Conservation (phyloP, 2,329 filamentous ascomycete species). For the Verticillium isaacii region DNA sequence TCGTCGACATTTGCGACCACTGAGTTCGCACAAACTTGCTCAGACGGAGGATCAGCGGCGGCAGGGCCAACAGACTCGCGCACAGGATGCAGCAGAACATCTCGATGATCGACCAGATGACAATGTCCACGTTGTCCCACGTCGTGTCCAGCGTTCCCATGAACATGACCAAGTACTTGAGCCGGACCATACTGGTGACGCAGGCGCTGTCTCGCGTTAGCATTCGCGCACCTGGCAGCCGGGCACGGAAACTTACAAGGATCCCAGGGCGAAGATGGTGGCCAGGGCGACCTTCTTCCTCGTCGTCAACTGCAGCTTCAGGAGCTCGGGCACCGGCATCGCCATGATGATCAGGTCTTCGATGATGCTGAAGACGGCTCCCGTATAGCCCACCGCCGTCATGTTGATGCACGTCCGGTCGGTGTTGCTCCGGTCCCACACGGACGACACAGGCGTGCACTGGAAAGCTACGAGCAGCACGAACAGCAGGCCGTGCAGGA, state of each 20-base stretch:
- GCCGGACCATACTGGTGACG: constrained; percentile 13
- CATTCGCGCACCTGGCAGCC: too few relatives aligned
- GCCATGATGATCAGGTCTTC: constrained; percentile 64
- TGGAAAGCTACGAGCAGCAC: constrained; percentile 15
- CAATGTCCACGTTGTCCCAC: constrained; percentile 23
- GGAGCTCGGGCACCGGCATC: constrained; percentile 59
- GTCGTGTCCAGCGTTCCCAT: constrained; percentile 15
- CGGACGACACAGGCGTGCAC: constrained; percentile 11
- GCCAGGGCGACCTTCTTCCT: constrained; percentile 64
- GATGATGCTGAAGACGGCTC: constrained; percentile 63
- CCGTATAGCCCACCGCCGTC: constrained; percentile 60
- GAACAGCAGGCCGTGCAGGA: constrained; percentile 14
- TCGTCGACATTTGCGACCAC: background rate
- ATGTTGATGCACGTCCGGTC: constrained; percentile 51
- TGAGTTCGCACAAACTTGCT: background rate
- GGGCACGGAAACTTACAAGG: constrained; percentile 47
- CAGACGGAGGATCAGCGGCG: constrained; percentile 27
- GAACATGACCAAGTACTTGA: constrained; percentile 13
- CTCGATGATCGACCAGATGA: constrained; percentile 27
- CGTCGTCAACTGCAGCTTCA: constrained; percentile 54
- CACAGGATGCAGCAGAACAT: constrained; percentile 32
- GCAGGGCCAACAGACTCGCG: constrained; percentile 35
- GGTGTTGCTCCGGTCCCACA: constrained; percentile 12
- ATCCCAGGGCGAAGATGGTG: constrained; percentile 62
- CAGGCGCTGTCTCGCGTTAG: constrained; percentile 10